phyloP scores from a whole-genome alignment of 164 flowering plant genomes.

The Buxus sempervirens region DNA sequence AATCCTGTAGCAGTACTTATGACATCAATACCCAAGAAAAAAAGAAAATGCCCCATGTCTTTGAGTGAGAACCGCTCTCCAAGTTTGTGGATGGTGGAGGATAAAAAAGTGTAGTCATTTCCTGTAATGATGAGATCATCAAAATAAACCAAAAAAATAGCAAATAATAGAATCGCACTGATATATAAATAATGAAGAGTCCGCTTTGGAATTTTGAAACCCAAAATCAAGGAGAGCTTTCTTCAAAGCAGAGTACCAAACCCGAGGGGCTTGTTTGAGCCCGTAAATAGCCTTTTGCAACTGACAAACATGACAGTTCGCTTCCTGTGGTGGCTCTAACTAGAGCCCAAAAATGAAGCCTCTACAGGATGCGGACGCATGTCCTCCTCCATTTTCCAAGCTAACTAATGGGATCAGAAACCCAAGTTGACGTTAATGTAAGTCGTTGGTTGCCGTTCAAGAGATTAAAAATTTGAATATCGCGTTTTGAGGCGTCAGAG shows the following conservation, averaged over 20 bases:
- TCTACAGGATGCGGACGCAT: too few relatives aligned
- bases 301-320: constrained; percentile 1
- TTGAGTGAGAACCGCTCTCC: not conserved
- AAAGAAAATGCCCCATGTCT: not conserved
- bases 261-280: constrained; percentile 9
- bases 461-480: too few relatives aligned
- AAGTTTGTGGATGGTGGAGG: not conserved
- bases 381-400: too few relatives aligned
- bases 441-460: too few relatives aligned
- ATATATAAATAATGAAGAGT: constrained; percentile 5
- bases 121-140: not conserved
- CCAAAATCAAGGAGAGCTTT: not conserved
- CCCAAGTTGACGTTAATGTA: too few relatives aligned
- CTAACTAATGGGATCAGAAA: too few relatives aligned
- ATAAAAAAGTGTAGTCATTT: not conserved
- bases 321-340: too few relatives aligned
- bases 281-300: constrained; percentile 5
- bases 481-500: too few relatives aligned
- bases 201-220: constrained; percentile 1
- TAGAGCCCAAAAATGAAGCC: too few relatives aligned
- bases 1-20: not conserved
- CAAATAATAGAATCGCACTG: not conserved
- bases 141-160: not conserved
- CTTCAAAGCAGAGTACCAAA: not conserved
- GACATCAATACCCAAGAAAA: not conserved